Percentiles rank a stretch among this genome's conserved stretches.
Conservation (phyloP, 1,284 basidiomycete genomes). For the Golubevia sp. region DNA sequence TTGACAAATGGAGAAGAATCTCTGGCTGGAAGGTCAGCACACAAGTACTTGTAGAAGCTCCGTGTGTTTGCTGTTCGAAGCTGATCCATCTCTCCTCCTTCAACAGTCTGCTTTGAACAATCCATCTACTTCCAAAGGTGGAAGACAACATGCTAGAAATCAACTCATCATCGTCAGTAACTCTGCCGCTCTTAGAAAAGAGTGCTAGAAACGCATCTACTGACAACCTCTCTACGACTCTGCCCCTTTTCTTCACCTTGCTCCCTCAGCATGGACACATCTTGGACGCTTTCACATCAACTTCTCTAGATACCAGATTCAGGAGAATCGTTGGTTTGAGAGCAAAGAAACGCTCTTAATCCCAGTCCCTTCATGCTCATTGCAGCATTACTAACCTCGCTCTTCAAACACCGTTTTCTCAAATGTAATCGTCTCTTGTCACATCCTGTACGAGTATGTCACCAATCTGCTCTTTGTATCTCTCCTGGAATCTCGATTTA, state of each 20-base stretch:
- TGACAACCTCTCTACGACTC: no score
- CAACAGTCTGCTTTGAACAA: constrained; percentile 34
- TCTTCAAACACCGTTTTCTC: no score
- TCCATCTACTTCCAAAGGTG: constrained; percentile 26
- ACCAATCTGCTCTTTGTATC: no score
- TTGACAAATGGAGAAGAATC: constrained; percentile 26
- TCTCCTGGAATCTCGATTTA: no score
- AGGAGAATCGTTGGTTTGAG: constrained; percentile 23
- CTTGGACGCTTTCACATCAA: constrained; percentile 25
- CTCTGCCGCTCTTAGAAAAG: no score
- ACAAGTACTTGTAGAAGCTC: no score
- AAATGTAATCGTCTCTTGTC: no score
- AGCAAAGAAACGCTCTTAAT: constrained; percentile 1
- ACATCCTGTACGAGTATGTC: no score
- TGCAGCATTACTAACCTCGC: no score
- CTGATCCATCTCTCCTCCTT: not conserved
- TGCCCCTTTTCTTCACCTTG: no score
- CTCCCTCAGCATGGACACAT: constrained; percentile 21
- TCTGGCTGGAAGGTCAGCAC: constrained; percentile 29
- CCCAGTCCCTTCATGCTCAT: no score
- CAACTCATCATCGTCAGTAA: constrained; percentile 25
- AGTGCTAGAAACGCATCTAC: constrained; percentile 1
- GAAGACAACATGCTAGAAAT: constrained; percentile 24
- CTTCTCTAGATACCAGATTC: constrained; percentile 21
- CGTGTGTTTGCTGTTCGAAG: no score